phyloP scores from a whole-genome alignment of 1,284 basidiomycete genomes.

The Sporisorium scitamineum region DNA sequence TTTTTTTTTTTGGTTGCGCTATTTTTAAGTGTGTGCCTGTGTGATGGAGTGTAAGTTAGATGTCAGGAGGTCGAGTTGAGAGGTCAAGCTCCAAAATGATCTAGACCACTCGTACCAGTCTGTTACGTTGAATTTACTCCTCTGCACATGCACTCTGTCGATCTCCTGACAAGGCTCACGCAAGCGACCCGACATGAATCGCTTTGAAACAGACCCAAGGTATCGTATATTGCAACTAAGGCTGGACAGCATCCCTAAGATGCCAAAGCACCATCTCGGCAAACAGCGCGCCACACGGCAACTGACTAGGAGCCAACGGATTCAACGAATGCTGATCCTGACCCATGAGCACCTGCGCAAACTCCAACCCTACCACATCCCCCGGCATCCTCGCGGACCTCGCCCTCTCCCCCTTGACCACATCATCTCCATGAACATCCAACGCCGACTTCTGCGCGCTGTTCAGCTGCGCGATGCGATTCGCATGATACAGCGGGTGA shows the following conservation, averaged over 20 bases:
- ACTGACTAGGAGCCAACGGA: conserved; percentile 38
- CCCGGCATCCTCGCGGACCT: conserved; percentile 43
- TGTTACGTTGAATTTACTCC: too few species aligned
- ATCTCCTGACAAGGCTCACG: neutral
- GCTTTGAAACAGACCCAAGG: neutral
- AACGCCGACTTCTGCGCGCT: conserved; percentile 52
- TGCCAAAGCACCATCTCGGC: conserved; percentile 56
- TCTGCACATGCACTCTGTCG: neutral
- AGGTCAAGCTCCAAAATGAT: too few species aligned
- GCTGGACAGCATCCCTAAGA: conserved; percentile 30
- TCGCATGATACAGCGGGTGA: conserved; percentile 61
- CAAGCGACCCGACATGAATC: neutral
- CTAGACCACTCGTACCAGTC: too few species aligned
- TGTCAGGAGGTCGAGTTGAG: too few species aligned
- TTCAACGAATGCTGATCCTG: conserved; percentile 49
- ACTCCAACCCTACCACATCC: conserved; percentile 30
- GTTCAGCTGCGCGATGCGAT: conserved; percentile 62
- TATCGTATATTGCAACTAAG: neutral
- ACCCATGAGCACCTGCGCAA: conserved; percentile 57
- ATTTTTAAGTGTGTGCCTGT: neutral
- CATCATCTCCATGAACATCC: conserved; percentile 48
- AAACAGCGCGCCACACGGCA: conserved; percentile 53
- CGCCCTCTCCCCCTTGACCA: conserved; percentile 51
- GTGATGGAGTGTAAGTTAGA: too few species aligned
- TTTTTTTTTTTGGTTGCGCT: neutral